Conservation (phyloP, 352 stramenopile genomes). For the Phytophthora pinifolia region DNA sequence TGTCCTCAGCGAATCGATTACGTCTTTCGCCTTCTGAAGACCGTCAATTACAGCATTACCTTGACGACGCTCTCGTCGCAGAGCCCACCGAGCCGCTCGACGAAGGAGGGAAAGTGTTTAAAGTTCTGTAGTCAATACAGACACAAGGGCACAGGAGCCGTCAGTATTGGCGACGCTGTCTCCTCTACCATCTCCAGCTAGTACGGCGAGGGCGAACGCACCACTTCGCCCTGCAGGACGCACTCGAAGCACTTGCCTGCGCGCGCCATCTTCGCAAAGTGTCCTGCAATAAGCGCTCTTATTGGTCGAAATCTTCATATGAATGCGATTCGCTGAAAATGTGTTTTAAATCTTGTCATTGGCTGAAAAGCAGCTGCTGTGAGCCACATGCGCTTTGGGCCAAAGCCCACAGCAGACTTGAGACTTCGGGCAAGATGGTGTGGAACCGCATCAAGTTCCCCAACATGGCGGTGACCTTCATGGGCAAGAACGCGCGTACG, state of each 20-base stretch:
- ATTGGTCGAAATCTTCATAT: constrained; percentile 33
- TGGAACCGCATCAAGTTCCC: constrained; percentile 86
- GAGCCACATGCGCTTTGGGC: constrained; percentile 15
- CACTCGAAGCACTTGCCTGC: constrained; percentile 82
- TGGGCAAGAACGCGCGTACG: constrained; percentile 82
- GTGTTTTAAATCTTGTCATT: not conserved
- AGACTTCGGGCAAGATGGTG: constrained; percentile 53
- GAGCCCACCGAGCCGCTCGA: constrained; percentile 73
- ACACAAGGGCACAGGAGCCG: not conserved
- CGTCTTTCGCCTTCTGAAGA: too few relatives aligned
- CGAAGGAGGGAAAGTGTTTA: constrained; percentile 80
- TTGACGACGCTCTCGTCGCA: constrained; percentile 85
- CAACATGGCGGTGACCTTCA: constrained; percentile 88
- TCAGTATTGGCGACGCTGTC: not conserved
- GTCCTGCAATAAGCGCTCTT: not conserved
- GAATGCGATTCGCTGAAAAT: constrained; percentile 19
- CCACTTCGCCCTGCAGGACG: constrained; percentile 81
- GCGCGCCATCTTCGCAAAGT: constrained; percentile 46
- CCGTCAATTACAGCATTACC: constrained; percentile 20
- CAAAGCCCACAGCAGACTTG: not conserved
- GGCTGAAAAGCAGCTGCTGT: constrained; percentile 21
- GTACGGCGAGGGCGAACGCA: constrained; percentile 24
- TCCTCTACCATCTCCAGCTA: not conserved
- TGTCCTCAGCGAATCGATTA: constrained; percentile 13
- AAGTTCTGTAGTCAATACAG: constrained; percentile 51